Conservation (phyloP, 2,329 filamentous ascomycete genomes). For the Claviceps pusilla region DNA sequence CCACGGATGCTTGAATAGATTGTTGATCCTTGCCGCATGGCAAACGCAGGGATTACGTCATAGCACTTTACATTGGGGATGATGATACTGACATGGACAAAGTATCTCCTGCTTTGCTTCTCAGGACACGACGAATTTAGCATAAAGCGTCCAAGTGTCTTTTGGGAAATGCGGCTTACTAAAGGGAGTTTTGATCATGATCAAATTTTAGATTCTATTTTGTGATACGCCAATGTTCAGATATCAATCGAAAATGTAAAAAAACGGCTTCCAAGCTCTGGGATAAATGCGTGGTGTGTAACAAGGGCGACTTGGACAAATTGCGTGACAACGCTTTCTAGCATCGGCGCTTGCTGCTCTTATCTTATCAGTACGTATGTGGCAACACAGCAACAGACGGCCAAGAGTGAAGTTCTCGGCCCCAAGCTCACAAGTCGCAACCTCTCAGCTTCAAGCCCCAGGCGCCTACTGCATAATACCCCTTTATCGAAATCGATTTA, state of each 20-base stretch:
- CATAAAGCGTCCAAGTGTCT: not conserved
- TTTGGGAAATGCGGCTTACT: no score
- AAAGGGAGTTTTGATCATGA: no score
- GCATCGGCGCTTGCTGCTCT: not conserved
- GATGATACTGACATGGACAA: not conserved
- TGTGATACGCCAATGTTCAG: no score
- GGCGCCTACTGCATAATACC: not conserved
- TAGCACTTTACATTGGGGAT: not conserved
- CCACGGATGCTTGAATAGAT: not conserved
- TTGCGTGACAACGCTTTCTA: not conserved
- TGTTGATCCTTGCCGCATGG: not conserved
- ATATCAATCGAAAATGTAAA: no score
- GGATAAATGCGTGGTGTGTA: no score
- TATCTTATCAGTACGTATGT: conserved; percentile 2
- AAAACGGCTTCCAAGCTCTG: no score
- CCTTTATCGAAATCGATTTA: not conserved
- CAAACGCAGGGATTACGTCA: not conserved
- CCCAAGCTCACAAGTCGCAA: not conserved
- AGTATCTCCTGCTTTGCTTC: no score
- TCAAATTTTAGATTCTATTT: no score
- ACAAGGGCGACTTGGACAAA: not conserved
- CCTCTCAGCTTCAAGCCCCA: not conserved
- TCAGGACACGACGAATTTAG: not conserved
- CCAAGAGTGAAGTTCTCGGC: not conserved
- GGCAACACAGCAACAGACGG: not conserved